A percentile compares a stretch with the other conserved stretches of the same genome.
Evolutionary conservation across 208 protist genomes (phyloP).

Genomic region (Lotmaria passim): DNA sequence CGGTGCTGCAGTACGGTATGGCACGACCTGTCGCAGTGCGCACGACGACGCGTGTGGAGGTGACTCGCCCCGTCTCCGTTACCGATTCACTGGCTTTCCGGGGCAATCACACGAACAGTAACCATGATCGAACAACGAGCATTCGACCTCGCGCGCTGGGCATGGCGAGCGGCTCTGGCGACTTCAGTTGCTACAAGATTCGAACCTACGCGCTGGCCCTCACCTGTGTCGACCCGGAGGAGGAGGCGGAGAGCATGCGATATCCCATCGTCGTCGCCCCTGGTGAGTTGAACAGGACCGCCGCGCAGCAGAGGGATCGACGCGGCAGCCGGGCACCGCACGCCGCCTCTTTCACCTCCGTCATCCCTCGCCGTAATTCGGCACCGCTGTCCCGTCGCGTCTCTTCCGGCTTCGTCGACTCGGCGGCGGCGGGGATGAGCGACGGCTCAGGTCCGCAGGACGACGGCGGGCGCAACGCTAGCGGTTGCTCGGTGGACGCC

Average conservation of each 20-base stretch:
- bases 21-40: constrained; percentile 23
- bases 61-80: background rate
- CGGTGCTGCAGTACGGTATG: constrained; percentile 63
- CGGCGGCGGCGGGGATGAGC: constrained; percentile 1
- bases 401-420: constrained; percentile 11
- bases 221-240: constrained; percentile 25
- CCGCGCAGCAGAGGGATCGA: background rate
- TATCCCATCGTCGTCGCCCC: constrained; percentile 32
- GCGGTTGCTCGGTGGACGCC: background rate
- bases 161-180: background rate
- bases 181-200: constrained; percentile 1
- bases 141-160: background rate
- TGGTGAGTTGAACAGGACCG: background rate
- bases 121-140: background rate
- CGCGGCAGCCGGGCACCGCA: background rate
- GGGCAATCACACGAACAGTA: background rate
- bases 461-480: background rate
- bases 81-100: background rate
- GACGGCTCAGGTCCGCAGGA: background rate
- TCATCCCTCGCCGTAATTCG: background rate
- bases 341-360: background rate
- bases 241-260: constrained; percentile 29
- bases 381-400: background rate
- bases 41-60: constrained; percentile 30
- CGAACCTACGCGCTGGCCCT: constrained; percentile 11